Evolutionary conservation across 2,329 filamentous ascomycete genomes (phyloP).

Genomic region (Alternaria dauci): DNA sequence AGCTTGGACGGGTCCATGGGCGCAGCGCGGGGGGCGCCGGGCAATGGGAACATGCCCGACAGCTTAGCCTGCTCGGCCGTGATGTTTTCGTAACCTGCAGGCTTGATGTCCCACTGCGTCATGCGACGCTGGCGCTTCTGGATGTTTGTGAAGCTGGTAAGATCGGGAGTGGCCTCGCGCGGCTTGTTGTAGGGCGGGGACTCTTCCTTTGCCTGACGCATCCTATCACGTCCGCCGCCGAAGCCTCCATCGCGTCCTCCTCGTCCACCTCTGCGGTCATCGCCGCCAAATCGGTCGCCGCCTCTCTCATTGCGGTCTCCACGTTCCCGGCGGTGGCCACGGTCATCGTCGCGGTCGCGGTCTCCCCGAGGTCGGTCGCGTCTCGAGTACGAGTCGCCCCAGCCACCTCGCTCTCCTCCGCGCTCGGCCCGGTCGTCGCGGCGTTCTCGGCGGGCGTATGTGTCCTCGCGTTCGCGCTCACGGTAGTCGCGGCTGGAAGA

Average conservation of each 20-base stretch:
- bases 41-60: constrained; percentile 97
- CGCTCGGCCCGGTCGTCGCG: constrained; percentile 57
- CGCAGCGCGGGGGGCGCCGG: constrained; percentile 92
- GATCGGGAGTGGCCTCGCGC: constrained; percentile 92
- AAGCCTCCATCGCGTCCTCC: constrained; percentile 37
- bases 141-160: constrained; percentile 85
- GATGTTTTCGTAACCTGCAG: constrained; percentile 96
- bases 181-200: constrained; percentile 82
- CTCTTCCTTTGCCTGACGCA: constrained; percentile 73
- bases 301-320: constrained; percentile 59
- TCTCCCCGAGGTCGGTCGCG: constrained; percentile 45
- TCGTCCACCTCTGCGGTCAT: constrained; percentile 47
- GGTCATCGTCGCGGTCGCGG: constrained; percentile 47
- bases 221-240: constrained; percentile 57
- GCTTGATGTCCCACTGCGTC: constrained; percentile 99
- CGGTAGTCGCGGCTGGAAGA: constrained; percentile 92
- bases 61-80: constrained; percentile 98
- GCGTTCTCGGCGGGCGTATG: constrained; percentile 75
- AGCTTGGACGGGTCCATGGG: constrained; percentile 94
- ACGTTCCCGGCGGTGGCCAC: constrained; percentile 44
- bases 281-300: constrained; percentile 57
- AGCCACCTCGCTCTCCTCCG: constrained; percentile 57
- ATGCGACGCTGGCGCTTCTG: constrained; percentile 87
- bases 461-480: constrained; percentile 91
- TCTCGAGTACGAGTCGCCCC: constrained; percentile 62